Evolutionary conservation across 2,329 filamentous ascomycete species (phyloP).

Genomic region (Capronia americana): DNA sequence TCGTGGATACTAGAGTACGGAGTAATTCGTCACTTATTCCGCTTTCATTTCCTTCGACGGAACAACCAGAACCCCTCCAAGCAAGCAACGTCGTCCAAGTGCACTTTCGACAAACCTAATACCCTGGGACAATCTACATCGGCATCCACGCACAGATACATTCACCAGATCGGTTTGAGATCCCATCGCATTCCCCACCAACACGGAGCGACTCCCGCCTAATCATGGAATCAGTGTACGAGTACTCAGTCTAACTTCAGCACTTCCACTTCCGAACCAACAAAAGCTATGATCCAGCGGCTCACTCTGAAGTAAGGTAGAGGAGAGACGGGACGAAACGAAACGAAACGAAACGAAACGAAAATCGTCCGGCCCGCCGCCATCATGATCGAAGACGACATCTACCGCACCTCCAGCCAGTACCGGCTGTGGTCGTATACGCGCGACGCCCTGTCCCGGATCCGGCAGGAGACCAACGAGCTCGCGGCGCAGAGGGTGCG

Average conservation of each 20-base stretch:
- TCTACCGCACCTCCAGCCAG: conserved; percentile 89
- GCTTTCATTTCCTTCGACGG: neutral
- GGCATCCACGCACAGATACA: too few species aligned
- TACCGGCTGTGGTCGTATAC: conserved; percentile 94
- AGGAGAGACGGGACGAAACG: neutral
- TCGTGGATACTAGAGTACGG: neutral
- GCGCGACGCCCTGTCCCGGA: conserved; percentile 69
- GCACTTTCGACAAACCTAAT: neutral
- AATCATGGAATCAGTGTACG: neutral
- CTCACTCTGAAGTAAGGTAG: neutral
- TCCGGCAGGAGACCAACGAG: conserved; percentile 79
- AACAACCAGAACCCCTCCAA: neutral
- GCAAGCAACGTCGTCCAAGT: neutral
- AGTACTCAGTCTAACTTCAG: neutral
- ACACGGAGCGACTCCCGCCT: neutral
- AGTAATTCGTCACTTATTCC: neutral
- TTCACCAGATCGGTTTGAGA: neutral
- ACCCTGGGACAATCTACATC: neutral
- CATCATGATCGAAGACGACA: conserved; percentile 83
- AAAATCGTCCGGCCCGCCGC: too few species aligned
- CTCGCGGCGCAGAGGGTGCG: conserved; percentile 74
- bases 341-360: too few species aligned
- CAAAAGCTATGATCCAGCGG: neutral
- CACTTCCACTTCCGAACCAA: neutral
- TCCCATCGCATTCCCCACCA: neutral